phyloP scores from a whole-genome alignment of 257 asterid genomes.

The Solanum chilense region DNA sequence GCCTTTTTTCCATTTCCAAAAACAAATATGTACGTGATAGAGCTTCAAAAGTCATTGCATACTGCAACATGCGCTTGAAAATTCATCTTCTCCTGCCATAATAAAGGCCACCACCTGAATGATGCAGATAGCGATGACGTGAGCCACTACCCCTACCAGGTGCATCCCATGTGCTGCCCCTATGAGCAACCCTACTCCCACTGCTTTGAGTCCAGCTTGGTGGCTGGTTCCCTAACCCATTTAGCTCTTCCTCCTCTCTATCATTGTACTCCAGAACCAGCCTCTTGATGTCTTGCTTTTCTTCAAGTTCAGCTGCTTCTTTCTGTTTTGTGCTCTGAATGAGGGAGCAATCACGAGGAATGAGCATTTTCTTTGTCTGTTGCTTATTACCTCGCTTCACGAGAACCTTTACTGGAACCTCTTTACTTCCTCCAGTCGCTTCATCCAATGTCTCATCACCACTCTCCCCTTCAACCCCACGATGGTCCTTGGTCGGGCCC shows the following conservation, averaged over 20 bases:
- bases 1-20: background rate
- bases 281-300: constrained; percentile 91
- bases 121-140: constrained; percentile 55
- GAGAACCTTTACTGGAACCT: constrained; percentile 80
- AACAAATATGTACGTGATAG: background rate
- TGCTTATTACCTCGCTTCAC: constrained; percentile 96
- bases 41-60: background rate
- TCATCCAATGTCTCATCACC: constrained; percentile 82
- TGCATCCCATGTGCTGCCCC: constrained; percentile 68
- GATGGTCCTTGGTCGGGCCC: constrained; percentile 68
- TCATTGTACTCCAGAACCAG: constrained; percentile 88
- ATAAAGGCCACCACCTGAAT: constrained; percentile 77
- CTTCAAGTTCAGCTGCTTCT: constrained; percentile 99
- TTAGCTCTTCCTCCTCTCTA: constrained; percentile 92
- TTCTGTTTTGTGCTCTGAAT: constrained; percentile 93
- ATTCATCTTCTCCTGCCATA: constrained; percentile 65
- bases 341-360: constrained; percentile 85
- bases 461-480: constrained; percentile 69
- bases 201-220: constrained; percentile 45
- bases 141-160: constrained; percentile 52
- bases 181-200: constrained; percentile 50
- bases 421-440: constrained; percentile 55
- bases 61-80: background rate
- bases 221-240: constrained; percentile 50
- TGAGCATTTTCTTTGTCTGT: constrained; percentile 79